Evolutionary conservation across 495 filamentous ascomycete species (phyloP), one percentile per base, ranked within the genome.

Genomic region (Astrothelium subdiscretum): DNA sequence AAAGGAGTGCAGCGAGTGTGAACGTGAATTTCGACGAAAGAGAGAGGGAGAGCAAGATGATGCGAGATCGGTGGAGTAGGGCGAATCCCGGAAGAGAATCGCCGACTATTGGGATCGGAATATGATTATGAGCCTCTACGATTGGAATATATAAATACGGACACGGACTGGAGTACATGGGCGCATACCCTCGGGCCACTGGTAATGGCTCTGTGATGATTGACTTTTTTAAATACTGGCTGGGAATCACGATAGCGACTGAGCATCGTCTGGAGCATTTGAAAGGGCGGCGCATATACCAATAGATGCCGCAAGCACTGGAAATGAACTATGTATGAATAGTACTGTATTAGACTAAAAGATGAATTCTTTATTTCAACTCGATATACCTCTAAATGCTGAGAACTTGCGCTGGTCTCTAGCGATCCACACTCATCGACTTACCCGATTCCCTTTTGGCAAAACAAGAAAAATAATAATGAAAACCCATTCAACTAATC

Each of bases 71-170:
- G 11, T 54, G 48, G 48, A 54, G 48, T 24, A 54, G 48, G 48
- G 48, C 48, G 48, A 54, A 54, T 54, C 48, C 48, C 2, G 48
- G 48, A 15, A 54, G 48, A 29, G 48, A 54, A 54, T 54, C 48
- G 48, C 48, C 48, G 22, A 54, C 48, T 20, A 20, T 54, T 8
- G 48, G 48, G 48, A 54, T 54, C 29, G 48, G 48, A 27, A n/a
- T 54, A 54, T 54, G 24, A 54, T 54, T 5, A 29, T 54, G 48
- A 29, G 29, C 12, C 22, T 15, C 20, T 3, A 54, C 10, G n/a
- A 54, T 27, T 29, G 48, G 24, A 10, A 8, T 54, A 27, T 29
- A 8, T 54, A 11, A 11, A 20, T 5, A 54, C 2, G 48, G 8
- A 54, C 6, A 29, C 8, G 24, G 8, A n/a, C 6, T 15, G 48